A percentile compares a stretch with the other conserved stretches of the same genome.
phyloP scores from a whole-genome alignment of 768 basidiomycete genomes.

The Suillus cothurnatus region DNA sequence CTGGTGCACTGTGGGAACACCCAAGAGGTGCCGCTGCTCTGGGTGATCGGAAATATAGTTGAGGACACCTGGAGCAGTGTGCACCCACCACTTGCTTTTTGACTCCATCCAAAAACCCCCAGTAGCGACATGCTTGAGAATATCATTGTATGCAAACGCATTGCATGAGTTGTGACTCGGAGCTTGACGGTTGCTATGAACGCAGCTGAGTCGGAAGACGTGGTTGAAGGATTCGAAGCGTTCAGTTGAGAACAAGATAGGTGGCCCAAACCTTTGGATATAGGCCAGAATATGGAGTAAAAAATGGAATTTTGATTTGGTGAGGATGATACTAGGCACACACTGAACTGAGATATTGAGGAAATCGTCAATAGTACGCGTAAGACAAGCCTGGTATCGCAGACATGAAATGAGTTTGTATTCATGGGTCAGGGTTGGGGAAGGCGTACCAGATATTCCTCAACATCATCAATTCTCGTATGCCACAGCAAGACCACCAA shows the following conservation, averaged over 20 bases:
- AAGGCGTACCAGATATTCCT: slow-evolving; percentile 34
- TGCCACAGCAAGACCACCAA: slow-evolving; percentile 45
- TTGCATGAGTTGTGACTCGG: slow-evolving; percentile 27
- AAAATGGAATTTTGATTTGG: slow-evolving; percentile 36
- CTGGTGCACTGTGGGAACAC: neutral
- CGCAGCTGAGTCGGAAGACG: slow-evolving; percentile 24
- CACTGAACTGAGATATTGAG: slow-evolving; percentile 16
- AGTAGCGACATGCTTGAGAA: slow-evolving; percentile 18
- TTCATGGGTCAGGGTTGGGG: neutral
- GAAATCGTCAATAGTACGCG: slow-evolving; percentile 26
- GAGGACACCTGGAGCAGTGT: slow-evolving; percentile 2
- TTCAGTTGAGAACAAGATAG: slow-evolving; percentile 32
- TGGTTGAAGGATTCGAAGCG: slow-evolving; percentile 31
- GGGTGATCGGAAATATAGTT: slow-evolving; percentile 10
- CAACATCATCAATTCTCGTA: slow-evolving; percentile 38
- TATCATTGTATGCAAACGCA: slow-evolving; percentile 13
- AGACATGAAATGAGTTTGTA: neutral
- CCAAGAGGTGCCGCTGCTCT: slow-evolving; percentile 9
- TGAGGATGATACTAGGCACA: slow-evolving; percentile 27
- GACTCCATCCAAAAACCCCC: slow-evolving; percentile 21
- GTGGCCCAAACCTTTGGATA: slow-evolving; percentile 31
- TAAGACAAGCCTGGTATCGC: slow-evolving; percentile 11
- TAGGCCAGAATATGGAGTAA: slow-evolving; percentile 29
- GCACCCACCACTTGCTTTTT: neutral
- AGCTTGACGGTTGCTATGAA: slow-evolving; percentile 35